phyloP scores from a whole-genome alignment of 2,329 filamentous ascomycete species.

The Aspergillus neoniger region DNA sequence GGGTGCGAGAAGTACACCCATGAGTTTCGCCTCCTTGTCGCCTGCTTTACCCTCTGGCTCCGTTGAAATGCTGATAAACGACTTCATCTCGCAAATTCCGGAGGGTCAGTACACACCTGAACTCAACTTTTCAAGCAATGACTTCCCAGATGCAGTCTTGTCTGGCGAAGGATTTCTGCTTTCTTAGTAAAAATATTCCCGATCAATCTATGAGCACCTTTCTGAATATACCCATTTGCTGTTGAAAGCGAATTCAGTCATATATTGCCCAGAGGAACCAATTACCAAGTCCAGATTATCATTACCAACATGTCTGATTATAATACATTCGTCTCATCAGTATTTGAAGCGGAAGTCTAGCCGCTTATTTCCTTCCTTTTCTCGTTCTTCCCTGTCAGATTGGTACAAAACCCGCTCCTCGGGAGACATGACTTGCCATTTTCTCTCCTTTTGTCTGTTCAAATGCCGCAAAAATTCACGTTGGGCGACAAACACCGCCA shows the following conservation, averaged over 20 bases:
- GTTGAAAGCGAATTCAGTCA: not conserved
- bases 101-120: not conserved
- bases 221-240: not conserved
- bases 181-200: not conserved
- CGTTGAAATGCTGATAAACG: conserved; percentile 10
- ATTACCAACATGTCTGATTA: not conserved
- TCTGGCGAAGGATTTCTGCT: not conserved
- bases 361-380: conserved; percentile 53
- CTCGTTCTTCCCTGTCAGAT: conserved; percentile 46
- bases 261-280: not conserved
- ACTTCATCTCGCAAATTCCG: conserved; percentile 15
- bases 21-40: not conserved
- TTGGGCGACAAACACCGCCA: conserved; percentile 52
- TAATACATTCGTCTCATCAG: conserved; percentile 20
- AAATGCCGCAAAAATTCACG: conserved; percentile 47
- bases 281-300: not conserved
- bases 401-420: conserved; percentile 53
- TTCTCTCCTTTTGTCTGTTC: conserved; percentile 53
- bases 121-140: not conserved
- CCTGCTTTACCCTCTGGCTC: conserved; percentile 9
- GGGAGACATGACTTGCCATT: conserved; percentile 50
- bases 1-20: not conserved
- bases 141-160: conserved; percentile 1
- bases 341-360: conserved; percentile 57
- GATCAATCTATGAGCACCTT: not conserved